These are phyloP conservation scores for Jaminaea rosea DNA, from an alignment of 1,284 basidiomycete genomes.

Conservation along the genomic window DNA sequence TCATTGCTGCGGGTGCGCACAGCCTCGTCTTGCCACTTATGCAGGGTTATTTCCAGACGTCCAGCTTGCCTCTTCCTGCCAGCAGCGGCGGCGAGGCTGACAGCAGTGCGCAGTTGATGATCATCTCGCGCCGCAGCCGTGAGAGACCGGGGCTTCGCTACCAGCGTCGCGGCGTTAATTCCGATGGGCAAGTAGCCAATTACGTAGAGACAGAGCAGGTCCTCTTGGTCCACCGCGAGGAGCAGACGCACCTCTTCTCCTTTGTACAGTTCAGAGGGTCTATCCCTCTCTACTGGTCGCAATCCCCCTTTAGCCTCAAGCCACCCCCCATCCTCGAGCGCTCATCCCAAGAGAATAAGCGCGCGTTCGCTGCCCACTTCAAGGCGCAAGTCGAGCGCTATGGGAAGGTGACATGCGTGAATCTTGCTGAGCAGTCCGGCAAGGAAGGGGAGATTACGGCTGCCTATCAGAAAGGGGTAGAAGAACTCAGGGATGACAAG, in stretches of 20 bases:
- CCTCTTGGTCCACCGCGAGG: conserved; percentile 60
- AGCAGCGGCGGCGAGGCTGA: background rate
- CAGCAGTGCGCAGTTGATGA: conserved; percentile 36
- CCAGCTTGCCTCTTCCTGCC: conserved; percentile 6
- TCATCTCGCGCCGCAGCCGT: conserved; percentile 52
- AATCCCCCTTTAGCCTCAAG: conserved; percentile 61
- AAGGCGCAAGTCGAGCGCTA: conserved; percentile 61
- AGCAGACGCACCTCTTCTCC: conserved; percentile 7
- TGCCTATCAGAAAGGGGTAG: conserved; percentile 65
- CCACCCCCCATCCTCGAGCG: conserved; percentile 75
- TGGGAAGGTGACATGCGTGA: conserved; percentile 49
- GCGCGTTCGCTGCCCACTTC: conserved; percentile 67
- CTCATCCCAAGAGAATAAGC: conserved; percentile 63
- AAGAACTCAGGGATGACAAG: conserved; percentile 52
- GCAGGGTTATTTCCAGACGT: conserved; percentile 72
- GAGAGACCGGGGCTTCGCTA: conserved; percentile 54
- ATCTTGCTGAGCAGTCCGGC: conserved; percentile 80
- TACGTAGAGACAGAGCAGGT: conserved; percentile 78
- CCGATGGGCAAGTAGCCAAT: conserved; percentile 63
- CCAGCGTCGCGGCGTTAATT: conserved; percentile 52
- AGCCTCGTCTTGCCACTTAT: conserved; percentile 74
- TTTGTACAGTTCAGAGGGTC: conserved; percentile 14
- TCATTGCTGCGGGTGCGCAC: conserved; percentile 52
- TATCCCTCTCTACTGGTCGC: conserved; percentile 14
- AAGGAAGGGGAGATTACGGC: conserved; percentile 73